These are phyloP conservation scores for Castanospermum australe DNA, from an alignment of 306 rosid species.

Conservation along the genomic window DNA sequence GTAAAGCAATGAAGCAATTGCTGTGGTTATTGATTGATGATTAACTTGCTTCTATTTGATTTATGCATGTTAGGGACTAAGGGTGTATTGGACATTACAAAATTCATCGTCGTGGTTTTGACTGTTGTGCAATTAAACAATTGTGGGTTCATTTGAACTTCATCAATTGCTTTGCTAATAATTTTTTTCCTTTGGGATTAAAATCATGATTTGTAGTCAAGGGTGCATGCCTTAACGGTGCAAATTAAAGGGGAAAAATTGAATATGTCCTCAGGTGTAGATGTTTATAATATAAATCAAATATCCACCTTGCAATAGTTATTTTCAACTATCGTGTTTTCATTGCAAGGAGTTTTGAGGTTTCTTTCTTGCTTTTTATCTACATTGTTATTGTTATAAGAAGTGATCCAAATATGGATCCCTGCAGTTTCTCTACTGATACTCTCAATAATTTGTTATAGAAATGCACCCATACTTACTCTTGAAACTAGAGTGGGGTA, in stretches of 20 bases:
- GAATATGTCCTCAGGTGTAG: no score
- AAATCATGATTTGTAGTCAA: not conserved
- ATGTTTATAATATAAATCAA: no score
- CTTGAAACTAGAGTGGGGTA: not conserved
- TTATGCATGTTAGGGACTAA: no score
- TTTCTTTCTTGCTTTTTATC: not conserved
- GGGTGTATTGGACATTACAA: no score
- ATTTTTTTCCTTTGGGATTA: not conserved
- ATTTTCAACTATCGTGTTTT: no score
- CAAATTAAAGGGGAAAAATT: no score
- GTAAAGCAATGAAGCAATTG: not conserved
- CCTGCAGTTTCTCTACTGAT: not conserved
- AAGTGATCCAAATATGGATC: not conserved
- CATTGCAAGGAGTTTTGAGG: slow-evolving; percentile 7
- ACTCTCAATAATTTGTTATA: not conserved
- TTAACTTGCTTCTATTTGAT: not conserved
- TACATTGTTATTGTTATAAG: not conserved
- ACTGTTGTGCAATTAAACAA: not conserved
- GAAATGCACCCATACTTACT: not conserved
- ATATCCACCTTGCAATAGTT: no score
- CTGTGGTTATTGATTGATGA: not conserved
- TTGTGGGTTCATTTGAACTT: not conserved
- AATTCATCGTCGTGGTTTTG: no score
- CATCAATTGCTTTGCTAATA: not conserved
- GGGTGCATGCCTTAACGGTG: not conserved